Evolutionary conservation across 148 eudicot species (phyloP).

Genomic region (Gaultheria prostrata): DNA sequence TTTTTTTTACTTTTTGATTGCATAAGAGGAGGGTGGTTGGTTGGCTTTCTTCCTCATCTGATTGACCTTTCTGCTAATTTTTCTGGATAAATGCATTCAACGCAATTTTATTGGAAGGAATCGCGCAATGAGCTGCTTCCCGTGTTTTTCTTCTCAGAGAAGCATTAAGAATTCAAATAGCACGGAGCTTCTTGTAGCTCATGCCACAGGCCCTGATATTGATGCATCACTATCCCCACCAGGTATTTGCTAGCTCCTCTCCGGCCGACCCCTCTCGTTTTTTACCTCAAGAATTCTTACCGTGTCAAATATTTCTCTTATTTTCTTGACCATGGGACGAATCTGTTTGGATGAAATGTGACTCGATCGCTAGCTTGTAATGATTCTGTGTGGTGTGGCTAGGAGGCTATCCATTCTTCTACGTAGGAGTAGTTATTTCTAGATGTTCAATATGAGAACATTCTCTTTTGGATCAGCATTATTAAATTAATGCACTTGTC

Average conservation of each 20-base stretch:
- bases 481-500: too few species aligned
- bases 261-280: too few species aligned
- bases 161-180: neutral
- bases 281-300: neutral
- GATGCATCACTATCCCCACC: neutral
- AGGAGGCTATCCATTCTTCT: too few species aligned
- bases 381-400: too few species aligned
- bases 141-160: conserved; percentile 9
- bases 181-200: conserved; percentile 9
- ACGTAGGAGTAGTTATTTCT: too few species aligned
- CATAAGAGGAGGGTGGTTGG: neutral
- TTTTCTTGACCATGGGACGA: neutral
- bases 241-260: neutral
- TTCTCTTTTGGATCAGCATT: too few species aligned
- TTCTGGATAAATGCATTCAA: neutral
- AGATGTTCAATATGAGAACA: too few species aligned
- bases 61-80: neutral
- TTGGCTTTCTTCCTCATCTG: too few species aligned
- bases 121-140: conserved; percentile 12
- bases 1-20: neutral
- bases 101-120: neutral
- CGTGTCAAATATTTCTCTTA: neutral
- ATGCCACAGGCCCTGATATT: neutral
- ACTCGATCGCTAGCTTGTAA: too few species aligned
- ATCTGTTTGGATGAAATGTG: too few species aligned